These are phyloP conservation scores for Oldenlandia corymbosa DNA, from an alignment of 257 asterid species.

Conservation along the genomic window DNA sequence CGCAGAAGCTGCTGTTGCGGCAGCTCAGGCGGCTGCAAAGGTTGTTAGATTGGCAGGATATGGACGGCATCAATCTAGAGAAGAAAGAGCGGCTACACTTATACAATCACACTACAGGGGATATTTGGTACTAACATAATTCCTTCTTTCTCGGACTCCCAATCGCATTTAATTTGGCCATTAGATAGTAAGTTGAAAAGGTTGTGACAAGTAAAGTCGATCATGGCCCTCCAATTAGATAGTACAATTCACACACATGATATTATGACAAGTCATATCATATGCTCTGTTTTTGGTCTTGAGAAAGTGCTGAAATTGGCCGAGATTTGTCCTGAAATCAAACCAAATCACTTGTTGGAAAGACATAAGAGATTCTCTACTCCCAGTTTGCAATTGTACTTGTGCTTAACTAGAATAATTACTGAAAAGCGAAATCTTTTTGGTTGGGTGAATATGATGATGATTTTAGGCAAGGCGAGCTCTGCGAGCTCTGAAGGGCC, in stretches of 20 bases:
- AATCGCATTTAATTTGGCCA: not conserved
- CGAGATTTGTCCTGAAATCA: too few species aligned
- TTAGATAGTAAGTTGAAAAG: not conserved
- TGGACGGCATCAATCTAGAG: slow-evolving; percentile 64
- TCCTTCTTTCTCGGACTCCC: not conserved
- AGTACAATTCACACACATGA: not conserved
- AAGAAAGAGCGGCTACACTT: slow-evolving; percentile 66
- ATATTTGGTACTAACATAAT: slow-evolving; percentile 50
- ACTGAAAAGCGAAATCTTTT: too few species aligned
- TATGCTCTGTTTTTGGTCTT: not conserved
- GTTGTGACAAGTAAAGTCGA: not conserved
- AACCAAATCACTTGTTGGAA: too few species aligned
- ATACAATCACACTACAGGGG: slow-evolving; percentile 84
- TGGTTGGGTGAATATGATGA: not conserved
- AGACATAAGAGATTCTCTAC: too few species aligned
- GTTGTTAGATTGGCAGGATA: slow-evolving; percentile 74
- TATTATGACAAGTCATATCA: not conserved
- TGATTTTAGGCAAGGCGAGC: slow-evolving; percentile 78
- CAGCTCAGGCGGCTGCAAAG: slow-evolving; percentile 88
- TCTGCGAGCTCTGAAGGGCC: slow-evolving; percentile 72
- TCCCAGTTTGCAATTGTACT: too few species aligned
- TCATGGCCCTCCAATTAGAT: slow-evolving; percentile 5
- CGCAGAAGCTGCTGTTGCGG: slow-evolving; percentile 82
- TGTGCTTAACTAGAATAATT: too few species aligned
- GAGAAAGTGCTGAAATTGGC: too few species aligned